Evolutionary conservation across 2,329 filamentous ascomycete genomes (phyloP).

Genomic region (Diaporthe sp.): DNA sequence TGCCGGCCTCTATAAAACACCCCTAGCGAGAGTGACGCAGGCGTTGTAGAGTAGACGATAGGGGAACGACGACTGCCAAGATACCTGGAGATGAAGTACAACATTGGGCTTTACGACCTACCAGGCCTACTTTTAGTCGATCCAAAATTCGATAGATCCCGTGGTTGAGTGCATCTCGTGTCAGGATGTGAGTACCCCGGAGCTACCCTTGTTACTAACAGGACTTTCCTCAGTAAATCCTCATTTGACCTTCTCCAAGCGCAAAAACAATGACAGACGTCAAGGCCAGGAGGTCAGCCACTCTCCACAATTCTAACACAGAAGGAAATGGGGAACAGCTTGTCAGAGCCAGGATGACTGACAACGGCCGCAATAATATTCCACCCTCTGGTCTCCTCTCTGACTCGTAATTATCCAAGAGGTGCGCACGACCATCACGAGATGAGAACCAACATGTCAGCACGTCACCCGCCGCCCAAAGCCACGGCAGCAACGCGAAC

Average conservation of each 20-base stretch:
- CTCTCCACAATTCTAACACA: slow-evolving; percentile 9
- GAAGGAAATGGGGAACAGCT: neutral
- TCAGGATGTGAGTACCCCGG: neutral
- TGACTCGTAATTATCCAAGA: neutral
- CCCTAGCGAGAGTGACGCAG: neutral
- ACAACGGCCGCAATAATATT: neutral
- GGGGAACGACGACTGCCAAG: neutral
- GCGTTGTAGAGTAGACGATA: neutral
- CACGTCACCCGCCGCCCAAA: neutral
- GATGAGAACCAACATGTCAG: neutral
- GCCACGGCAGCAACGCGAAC: neutral
- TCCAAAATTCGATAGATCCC: neutral
- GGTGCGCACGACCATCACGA: neutral
- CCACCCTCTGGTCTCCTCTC: neutral
- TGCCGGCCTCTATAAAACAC: neutral
- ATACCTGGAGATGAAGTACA: neutral
- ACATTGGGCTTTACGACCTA: neutral
- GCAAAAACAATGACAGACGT: neutral
- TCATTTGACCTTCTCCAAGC: too few relatives aligned
- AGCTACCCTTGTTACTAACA: neutral
- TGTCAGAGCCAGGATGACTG: neutral
- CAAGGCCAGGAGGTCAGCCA: neutral
- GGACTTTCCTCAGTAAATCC: neutral
- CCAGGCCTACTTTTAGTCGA: too few relatives aligned
- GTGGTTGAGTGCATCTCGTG: neutral